Base-by-base conservation (phyloP, 495 filamentous ascomycete species). In the Penicillium antarcticum region DNA sequence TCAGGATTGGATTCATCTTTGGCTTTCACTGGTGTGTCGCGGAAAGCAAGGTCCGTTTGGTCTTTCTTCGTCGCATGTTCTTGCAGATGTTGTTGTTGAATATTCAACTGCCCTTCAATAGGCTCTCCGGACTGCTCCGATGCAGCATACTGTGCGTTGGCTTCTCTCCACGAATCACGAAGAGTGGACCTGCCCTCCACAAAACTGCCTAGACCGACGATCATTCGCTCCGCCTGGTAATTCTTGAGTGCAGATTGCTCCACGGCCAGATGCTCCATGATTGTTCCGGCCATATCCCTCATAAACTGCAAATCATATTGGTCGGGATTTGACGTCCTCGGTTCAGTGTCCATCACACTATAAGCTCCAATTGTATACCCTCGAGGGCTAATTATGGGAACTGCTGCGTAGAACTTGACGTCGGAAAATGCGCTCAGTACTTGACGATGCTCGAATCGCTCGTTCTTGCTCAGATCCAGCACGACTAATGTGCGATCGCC, bases 281-380 rank as follows among this genome's bases (percentile, higher is more conserved):
- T 42, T 0, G 63, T 64, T 2, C 46, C 48, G 23, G 68, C 61
- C 52, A 67, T 60, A 5, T 70, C 67, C 35, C 66, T 62, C 55
- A 76, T 40, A 33, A 71, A 71, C 23, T 44, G 45, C 5, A 67
- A 13, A 14, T 58, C 48, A 21, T 46, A 16, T 2, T 45, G 35
- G 16, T 57, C 48, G 2, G 62, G 41, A 8, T 67, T 53, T 0
- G 56, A 49, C 5, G 44, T 24, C 9, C 64, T 48, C 5, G 77
- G 70, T 23, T 69, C 52, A 26, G 69, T 65, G 57, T 87, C 83
- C 8, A 83, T 61, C 7, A 87, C 72, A 34, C 77, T 79, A 45
- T 82, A 74, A 1, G 77, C 78, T n/a, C 85, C 85, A 46, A 88
- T 86, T 2, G 69, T 74, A 39, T 80, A 72, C 3, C 81, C 83